Evolutionary conservation across 441 rosid genomes (phyloP).

Genomic region (Erodium moschatum): DNA sequence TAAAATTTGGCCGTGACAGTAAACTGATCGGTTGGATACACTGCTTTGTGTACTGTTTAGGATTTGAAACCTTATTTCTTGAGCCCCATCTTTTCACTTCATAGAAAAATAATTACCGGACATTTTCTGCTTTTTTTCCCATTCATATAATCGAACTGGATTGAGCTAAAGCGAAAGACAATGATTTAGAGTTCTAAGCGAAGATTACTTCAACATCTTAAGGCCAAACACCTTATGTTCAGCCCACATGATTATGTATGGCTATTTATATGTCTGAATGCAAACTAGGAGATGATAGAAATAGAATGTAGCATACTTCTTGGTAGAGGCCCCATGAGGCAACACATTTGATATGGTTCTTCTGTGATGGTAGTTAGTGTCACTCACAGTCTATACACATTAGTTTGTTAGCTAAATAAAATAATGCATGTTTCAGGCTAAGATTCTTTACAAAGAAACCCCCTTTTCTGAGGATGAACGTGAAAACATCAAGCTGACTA

Average conservation of each 20-base stretch:
- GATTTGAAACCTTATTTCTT: neutral
- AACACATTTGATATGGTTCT: neutral
- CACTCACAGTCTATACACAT: neutral
- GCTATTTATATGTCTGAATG: neutral
- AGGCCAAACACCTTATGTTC: neutral
- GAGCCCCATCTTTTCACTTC: neutral
- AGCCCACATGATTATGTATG: neutral
- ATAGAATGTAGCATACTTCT: neutral
- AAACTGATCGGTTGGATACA: neutral
- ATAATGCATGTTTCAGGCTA: conserved; percentile 50
- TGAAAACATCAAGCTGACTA: conserved; percentile 87
- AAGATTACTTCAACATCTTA: too few relatives aligned
- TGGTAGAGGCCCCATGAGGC: neutral
- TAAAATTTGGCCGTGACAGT: neutral
- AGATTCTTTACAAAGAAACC: conserved; percentile 77
- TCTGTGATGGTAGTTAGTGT: neutral
- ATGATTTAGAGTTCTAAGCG: too few relatives aligned
- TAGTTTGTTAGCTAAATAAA: neutral
- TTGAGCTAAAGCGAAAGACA: neutral
- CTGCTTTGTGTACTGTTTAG: neutral
- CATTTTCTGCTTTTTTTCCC: neutral
- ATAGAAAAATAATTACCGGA: neutral
- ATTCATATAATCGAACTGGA: neutral
- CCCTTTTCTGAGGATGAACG: conserved; percentile 65
- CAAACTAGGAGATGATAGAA: neutral